Base-by-base conservation (phyloP, 2,329 filamentous ascomycete genomes). In the Aureobasidium sp. region DNA sequence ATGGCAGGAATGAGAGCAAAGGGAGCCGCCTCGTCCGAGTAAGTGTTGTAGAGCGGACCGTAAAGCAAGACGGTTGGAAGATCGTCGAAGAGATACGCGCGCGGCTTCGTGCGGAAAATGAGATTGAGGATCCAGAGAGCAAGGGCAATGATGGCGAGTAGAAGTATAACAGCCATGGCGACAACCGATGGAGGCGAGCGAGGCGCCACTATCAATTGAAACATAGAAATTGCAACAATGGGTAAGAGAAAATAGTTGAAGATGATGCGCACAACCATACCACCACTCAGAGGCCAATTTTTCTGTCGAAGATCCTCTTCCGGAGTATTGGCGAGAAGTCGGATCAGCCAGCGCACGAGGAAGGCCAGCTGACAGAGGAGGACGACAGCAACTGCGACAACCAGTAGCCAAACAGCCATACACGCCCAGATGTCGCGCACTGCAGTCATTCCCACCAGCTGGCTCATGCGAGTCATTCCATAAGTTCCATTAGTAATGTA, bases 1-100 rank as follows among this genome's bases (percentile, higher is more conserved):
- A 95, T 78, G 17, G 96, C 85, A 0, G 93, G 92, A 22, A 97
- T 86, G 45, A 96, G 81, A 7, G 93, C 91, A 74, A 96, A 99
- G 0, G 90, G 87, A 8, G 93, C 90, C 0, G 91, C 91, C 72
- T 93, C 89, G 73, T 99, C 94, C 27, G 90, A 94, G 73, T 96
- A 97, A 0, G 94, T 99, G 76, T 99, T 99, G 71, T 99, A 99
- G 8, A 99, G 79, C 5, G 94, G 91, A 0, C 94, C 94, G 69
- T 96, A 97, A 0, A 91, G 82, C 2, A 99, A 81, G 9, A 97
- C 86, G 0, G 91, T 97, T 7, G 91, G 86, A 53, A 99, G 81
- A 70, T 97, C 91, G 74, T 99, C 94, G 72, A 97, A 99, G 11
- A 99, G 81, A 67, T 91, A 88, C 1, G 91, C 89, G 64, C 91